These are phyloP conservation scores for Apiosordaria backusii DNA, from an alignment of 495 filamentous ascomycete genomes.

Conservation along the genomic window DNA sequence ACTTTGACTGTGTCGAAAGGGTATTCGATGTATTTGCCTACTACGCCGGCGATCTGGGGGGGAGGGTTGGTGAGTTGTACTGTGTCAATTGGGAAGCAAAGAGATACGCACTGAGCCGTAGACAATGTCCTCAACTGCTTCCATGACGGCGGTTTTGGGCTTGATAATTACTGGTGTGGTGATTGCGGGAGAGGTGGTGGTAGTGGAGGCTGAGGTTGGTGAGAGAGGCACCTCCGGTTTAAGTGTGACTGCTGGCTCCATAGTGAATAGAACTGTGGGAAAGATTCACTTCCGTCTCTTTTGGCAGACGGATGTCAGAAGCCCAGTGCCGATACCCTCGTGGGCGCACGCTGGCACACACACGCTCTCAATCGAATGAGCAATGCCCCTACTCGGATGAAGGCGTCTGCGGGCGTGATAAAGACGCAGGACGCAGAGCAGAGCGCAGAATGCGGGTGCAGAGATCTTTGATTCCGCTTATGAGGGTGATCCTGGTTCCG, in stretches of 20 bases:
- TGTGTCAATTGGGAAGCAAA: conserved; percentile 6
- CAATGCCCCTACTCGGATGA: too few species aligned
- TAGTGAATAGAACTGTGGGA: conserved; percentile 1
- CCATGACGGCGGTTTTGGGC: conserved; percentile 49
- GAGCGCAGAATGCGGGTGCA: background rate
- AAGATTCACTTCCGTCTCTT: conserved; percentile 8
- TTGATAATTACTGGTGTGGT: conserved; percentile 17
- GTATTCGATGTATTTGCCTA: conserved; percentile 95
- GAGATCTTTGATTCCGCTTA: background rate
- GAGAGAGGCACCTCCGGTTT: conserved; percentile 7
- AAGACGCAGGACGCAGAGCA: background rate
- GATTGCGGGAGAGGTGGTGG: conserved; percentile 14
- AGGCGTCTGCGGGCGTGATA: background rate
- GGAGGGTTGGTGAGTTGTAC: conserved; percentile 20
- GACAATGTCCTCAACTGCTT: conserved; percentile 73
- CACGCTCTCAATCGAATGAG: background rate
- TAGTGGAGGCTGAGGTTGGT: conserved; percentile 1
- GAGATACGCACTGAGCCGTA: conserved; percentile 72
- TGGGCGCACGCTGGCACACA: background rate
- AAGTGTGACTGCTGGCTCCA: conserved; percentile 17
- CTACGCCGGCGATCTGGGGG: conserved; percentile 73
- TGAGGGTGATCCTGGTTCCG: background rate
- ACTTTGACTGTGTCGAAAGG: conserved; percentile 98
- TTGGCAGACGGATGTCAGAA: background rate
- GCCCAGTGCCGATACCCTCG: background rate